Evolutionary conservation across 1,284 basidiomycete species (phyloP), one percentile per base, ranked within the genome.

Genomic region (Fomitopsis schrenkii): DNA sequence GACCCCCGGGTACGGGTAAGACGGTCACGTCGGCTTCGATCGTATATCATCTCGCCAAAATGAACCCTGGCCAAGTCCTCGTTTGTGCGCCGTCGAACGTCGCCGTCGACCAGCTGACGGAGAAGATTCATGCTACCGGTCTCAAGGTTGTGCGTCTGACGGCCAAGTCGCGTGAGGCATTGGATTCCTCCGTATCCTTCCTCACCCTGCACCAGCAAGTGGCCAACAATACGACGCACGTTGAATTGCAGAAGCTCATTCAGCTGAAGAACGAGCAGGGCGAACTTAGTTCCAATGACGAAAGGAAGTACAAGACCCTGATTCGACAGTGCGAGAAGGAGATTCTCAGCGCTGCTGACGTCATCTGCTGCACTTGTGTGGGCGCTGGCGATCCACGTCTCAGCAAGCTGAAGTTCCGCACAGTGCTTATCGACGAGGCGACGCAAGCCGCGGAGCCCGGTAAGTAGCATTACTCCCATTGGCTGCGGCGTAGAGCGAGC

Each of bases 11-110:
- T 45, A 99, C 97, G 0, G 97, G 97, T 50, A 99, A 99, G 80
- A 99, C 97, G 0, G 97, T 99, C 61, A 99, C 97, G 0, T 98
- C 96, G n/a, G 97, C 97, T 5, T 98, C 97, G 1, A 97, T 98
- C 70, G 97, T 99, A 48, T 95, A 99, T 74, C 97, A 99, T 75
- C 88, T 99, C 8, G 95, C 95, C 59, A 98, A 98, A 80, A 99
- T 99, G 97, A 98, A 98, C 71, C 95, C 95, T 0, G 97, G 97
- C 36, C 97, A 98, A 76, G 97, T 99, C 28, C 90, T 99, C 46
- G 97, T 99, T 62, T 97, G 96, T 74, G 97, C 97, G 1, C 97
- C 97, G 0, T 99, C 97, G 59, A 99, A 99, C 78, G 97, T 99
- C 66, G 97, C 97, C 54, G 97, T 99, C 60, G 97, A 99, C 74